phyloP scores from a whole-genome alignment of 1,139 yeast genomes.

The Protomyces arabidopsidicola region DNA sequence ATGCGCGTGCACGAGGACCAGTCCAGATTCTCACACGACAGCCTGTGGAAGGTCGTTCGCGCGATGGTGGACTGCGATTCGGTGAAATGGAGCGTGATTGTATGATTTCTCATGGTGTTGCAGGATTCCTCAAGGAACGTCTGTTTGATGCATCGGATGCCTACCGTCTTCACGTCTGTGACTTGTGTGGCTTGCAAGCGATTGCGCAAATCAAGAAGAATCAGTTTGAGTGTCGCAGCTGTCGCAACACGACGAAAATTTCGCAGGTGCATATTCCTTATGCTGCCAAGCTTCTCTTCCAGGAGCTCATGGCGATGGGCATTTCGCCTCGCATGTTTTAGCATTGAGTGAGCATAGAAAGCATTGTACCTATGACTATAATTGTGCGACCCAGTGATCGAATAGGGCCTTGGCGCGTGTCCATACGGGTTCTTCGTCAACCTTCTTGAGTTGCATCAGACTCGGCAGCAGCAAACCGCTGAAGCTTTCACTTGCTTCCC shows the following conservation, averaged over 20 bases:
- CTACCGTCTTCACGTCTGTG: constrained; percentile 95
- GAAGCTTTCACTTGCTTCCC: constrained; percentile 93
- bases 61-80: constrained; percentile 99
- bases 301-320: constrained; percentile 98
- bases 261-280: constrained; percentile 91
- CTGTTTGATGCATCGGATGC: constrained; percentile 99
- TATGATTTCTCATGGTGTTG: constrained; percentile 99
- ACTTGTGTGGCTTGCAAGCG: constrained; percentile 88
- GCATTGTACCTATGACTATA: constrained; percentile 7
- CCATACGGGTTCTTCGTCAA: constrained; percentile 86
- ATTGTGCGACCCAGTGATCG: constrained; percentile 62
- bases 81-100: constrained; percentile 99
- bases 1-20: constrained; percentile 99
- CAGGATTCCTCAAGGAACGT: constrained; percentile 94
- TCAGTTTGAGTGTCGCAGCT: constrained; percentile 96
- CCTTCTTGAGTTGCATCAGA: constrained; percentile 72
- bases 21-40: constrained; percentile 97
- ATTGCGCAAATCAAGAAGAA: constrained; percentile 95
- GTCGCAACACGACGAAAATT: constrained; percentile 96
- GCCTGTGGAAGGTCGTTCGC: constrained; percentile 98
- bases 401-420: constrained; percentile 75
- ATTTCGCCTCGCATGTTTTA: constrained; percentile 42
- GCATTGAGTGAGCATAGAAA: neutral
- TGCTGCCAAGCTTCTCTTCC: constrained; percentile 94
- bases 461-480: constrained; percentile 83